Percentiles rank a stretch among this genome's conserved stretches.
These are phyloP conservation scores for Reticulascus tulasneorum DNA, from an alignment of 2,329 filamentous ascomycete genomes.

Conservation along the genomic window DNA sequence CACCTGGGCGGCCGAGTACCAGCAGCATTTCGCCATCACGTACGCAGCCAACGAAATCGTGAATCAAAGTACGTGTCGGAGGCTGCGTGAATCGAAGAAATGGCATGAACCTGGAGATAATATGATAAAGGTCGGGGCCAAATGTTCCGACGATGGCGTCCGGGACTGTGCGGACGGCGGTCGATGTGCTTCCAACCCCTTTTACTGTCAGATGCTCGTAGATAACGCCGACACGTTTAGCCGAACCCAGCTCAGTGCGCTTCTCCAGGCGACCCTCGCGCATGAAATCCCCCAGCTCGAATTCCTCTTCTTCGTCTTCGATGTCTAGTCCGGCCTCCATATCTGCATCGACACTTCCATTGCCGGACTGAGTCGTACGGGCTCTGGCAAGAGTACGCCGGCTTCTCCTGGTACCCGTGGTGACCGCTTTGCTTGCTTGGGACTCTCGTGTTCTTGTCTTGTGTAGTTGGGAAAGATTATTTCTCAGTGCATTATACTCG, in stretches of 20 bases:
- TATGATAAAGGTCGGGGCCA: slow-evolving; percentile 70
- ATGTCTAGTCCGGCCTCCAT: slow-evolving; percentile 7
- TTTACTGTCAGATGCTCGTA: slow-evolving; percentile 75
- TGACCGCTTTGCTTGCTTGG: too few species aligned
- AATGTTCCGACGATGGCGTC: slow-evolving; percentile 74
- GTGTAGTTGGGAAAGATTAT: too few species aligned
- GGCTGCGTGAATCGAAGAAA: slow-evolving; percentile 17
- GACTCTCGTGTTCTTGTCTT: too few species aligned
- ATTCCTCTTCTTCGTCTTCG: slow-evolving; percentile 57
- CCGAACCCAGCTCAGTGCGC: slow-evolving; percentile 56
- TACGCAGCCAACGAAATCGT: slow-evolving; percentile 29
- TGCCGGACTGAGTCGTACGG: background rate
- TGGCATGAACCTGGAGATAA: slow-evolving; percentile 44
- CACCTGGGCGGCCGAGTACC: slow-evolving; percentile 64
- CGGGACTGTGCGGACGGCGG: slow-evolving; percentile 69
- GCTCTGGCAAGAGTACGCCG: slow-evolving; percentile 1
- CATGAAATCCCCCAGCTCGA: slow-evolving; percentile 68
- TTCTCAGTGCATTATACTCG: too few species aligned
- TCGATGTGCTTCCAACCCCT: slow-evolving; percentile 62
- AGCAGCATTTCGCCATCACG: slow-evolving; percentile 34
- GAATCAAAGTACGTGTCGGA: slow-evolving; percentile 23
- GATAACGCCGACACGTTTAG: slow-evolving; percentile 74
- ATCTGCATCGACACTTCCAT: slow-evolving; percentile 4
- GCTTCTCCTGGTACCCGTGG: background rate
- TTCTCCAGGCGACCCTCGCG: slow-evolving; percentile 73